A percentile compares a stretch with the other conserved stretches of the same genome.
Evolutionary conservation across 1,284 basidiomycete genomes (phyloP).

Genomic region (Acaromyces ingoldii): DNA sequence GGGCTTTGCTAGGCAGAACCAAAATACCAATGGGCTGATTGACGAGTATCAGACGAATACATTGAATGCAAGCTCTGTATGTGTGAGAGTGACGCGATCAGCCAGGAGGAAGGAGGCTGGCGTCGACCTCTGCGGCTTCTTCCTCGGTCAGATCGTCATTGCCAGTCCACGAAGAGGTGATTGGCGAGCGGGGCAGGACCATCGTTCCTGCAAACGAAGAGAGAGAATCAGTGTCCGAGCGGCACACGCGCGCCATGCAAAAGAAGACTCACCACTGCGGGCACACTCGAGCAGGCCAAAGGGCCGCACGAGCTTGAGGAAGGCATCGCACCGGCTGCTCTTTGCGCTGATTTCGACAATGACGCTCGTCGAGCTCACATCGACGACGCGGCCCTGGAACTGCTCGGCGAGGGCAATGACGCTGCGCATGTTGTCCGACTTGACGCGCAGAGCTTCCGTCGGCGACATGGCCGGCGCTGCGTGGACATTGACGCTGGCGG

Average conservation of each 20-base stretch:
- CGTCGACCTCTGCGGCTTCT: constrained; percentile 40
- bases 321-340: constrained; percentile 83
- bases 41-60: too few species aligned
- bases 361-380: constrained; percentile 86
- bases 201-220: constrained; percentile 30
- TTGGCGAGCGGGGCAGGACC: constrained; percentile 48
- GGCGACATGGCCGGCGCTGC: constrained; percentile 59
- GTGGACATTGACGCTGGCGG: constrained; percentile 3
- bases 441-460: constrained; percentile 77
- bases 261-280: constrained; percentile 66
- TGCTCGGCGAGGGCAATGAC: constrained; percentile 79
- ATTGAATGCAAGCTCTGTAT: too few species aligned
- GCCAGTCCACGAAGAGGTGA: constrained; percentile 40
- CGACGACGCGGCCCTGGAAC: constrained; percentile 88
- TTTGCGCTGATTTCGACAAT: constrained; percentile 95
- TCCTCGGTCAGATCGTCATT: constrained; percentile 32
- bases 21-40: too few species aligned
- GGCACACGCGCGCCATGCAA: neutral
- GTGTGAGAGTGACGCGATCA: too few species aligned
- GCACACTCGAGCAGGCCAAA: constrained; percentile 93
- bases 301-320: constrained; percentile 83
- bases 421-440: constrained; percentile 82
- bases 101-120: constrained; percentile 46
- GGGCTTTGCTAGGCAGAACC: too few species aligned
- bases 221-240: neutral